Evolutionary conservation across 2,329 filamentous ascomycete genomes (phyloP).

Genomic region (Colletotrichum scovillei): DNA sequence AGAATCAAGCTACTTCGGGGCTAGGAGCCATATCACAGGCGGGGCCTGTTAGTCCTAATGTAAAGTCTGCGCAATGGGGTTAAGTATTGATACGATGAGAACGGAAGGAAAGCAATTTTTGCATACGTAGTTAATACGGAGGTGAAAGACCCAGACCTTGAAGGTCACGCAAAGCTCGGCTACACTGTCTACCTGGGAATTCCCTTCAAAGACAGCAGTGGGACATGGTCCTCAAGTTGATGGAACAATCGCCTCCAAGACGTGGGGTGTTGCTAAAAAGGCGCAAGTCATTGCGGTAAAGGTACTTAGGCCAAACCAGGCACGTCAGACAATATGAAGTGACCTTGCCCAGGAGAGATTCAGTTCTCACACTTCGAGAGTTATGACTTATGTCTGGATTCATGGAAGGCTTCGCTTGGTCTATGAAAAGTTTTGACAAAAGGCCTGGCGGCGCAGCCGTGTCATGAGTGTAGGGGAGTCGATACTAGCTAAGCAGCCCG

Average conservation of each 20-base stretch:
- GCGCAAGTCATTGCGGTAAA: slow-evolving; percentile 55
- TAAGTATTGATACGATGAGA: slow-evolving; percentile 53
- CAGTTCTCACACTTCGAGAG: too few species aligned
- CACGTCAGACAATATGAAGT: slow-evolving; percentile 12
- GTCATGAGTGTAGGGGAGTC: slow-evolving; percentile 13
- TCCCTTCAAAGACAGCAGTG: slow-evolving; percentile 47
- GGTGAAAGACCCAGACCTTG: slow-evolving; percentile 56
- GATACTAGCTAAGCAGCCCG: slow-evolving; percentile 21
- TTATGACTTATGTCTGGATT: slow-evolving; percentile 17
- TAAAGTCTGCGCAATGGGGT: slow-evolving; percentile 30
- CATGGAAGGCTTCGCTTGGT: slow-evolving; percentile 16
- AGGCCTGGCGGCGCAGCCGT: slow-evolving; percentile 11
- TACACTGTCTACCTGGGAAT: slow-evolving; percentile 48
- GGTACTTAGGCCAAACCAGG: slow-evolving; percentile 43
- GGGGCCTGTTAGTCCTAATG: slow-evolving; percentile 38
- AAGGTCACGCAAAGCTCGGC: slow-evolving; percentile 53
- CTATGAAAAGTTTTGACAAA: slow-evolving; percentile 1
- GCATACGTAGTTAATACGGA: slow-evolving; percentile 67
- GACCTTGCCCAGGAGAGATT: too few species aligned
- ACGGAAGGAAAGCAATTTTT: slow-evolving; percentile 53
- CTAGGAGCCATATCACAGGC: slow-evolving; percentile 4
- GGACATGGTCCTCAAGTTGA: slow-evolving; percentile 60
- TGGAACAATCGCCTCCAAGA: slow-evolving; percentile 55
- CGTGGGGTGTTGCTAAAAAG: slow-evolving; percentile 58
- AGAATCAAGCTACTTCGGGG: slow-evolving; percentile 3